A percentile compares a stretch with the other conserved stretches of the same genome.
Evolutionary conservation across 2,329 filamentous ascomycete genomes (phyloP).

Genomic region (Aspergillus vadensis): DNA sequence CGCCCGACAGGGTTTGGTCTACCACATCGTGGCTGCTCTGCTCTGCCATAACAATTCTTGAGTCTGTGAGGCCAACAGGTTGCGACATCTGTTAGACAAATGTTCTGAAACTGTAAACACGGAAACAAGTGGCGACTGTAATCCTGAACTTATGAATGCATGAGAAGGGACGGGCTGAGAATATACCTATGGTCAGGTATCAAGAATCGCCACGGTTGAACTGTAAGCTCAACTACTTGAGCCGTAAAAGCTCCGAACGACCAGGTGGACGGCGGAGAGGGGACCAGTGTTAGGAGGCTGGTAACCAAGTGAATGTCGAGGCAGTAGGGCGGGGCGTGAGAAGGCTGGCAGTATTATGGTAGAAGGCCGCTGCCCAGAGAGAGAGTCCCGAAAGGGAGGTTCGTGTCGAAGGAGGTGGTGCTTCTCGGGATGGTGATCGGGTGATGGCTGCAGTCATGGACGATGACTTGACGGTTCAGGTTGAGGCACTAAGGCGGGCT

Average conservation of each 20-base stretch:
- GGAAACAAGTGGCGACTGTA: conserved; percentile 22
- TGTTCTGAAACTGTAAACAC: conserved; percentile 24
- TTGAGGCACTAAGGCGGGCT: conserved; percentile 44
- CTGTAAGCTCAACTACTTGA: conserved; percentile 37
- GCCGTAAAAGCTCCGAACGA: conserved; percentile 39
- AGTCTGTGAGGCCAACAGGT: conserved; percentile 42
- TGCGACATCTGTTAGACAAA: conserved; percentile 39
- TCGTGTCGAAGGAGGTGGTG: conserved; percentile 23
- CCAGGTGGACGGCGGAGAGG: conserved; percentile 30
- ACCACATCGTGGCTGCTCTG: conserved; percentile 70
- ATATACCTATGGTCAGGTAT: conserved; percentile 48
- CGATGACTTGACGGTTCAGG: conserved; percentile 36
- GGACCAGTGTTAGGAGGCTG: conserved; percentile 28
- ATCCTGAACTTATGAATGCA: conserved; percentile 20
- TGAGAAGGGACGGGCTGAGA: conserved; percentile 23
- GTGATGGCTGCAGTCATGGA: conserved; percentile 36
- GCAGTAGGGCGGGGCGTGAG: conserved; percentile 18
- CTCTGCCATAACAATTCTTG: conserved; percentile 71
- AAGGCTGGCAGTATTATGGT: conserved; percentile 24
- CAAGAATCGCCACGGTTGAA: conserved; percentile 46
- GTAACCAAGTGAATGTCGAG: conserved; percentile 17
- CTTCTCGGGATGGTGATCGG: conserved; percentile 34
- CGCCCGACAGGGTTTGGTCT: conserved; percentile 69
- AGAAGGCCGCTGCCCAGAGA: conserved; percentile 29
- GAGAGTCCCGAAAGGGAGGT: conserved; percentile 29